phyloP scores from a whole-genome alignment of 495 filamentous ascomycete genomes.

The Aspergillus taichungensis region DNA sequence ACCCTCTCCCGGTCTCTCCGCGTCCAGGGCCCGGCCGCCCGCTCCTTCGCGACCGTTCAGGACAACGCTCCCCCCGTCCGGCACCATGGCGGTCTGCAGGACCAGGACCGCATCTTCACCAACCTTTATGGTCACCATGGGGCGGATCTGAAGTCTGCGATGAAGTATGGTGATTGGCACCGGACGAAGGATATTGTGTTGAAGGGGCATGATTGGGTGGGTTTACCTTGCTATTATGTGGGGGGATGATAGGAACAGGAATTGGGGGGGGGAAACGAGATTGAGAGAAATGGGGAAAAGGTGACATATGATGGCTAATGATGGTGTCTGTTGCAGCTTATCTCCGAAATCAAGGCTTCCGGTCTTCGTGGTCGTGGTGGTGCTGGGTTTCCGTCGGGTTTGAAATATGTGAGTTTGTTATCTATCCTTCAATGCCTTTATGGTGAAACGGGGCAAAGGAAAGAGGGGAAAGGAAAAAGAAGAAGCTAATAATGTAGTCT shows the following conservation, averaged over 20 bases:
- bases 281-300: too few relatives aligned
- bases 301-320: slow-evolving; percentile 6
- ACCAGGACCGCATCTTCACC: slow-evolving; percentile 97
- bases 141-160: slow-evolving; percentile 82
- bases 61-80: slow-evolving; percentile 65
- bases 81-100: slow-evolving; percentile 73
- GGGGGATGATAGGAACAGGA: too few relatives aligned
- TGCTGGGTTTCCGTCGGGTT: slow-evolving; percentile 92
- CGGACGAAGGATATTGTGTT: slow-evolving; percentile 97
- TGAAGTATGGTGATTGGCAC: slow-evolving; percentile 98
- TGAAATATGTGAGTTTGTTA: slow-evolving; percentile 85
- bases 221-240: slow-evolving; percentile 5
- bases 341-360: slow-evolving; percentile 90
- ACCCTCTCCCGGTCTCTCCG: slow-evolving; percentile 50
- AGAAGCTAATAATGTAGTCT: slow-evolving; percentile 45
- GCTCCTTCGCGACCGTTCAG: slow-evolving; percentile 80
- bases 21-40: slow-evolving; percentile 42
- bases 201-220: slow-evolving; percentile 95
- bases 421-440: background rate
- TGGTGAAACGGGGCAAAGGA: background rate
- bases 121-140: slow-evolving; percentile 94
- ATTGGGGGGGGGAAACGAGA: too few relatives aligned
- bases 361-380: slow-evolving; percentile 93
- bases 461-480: too few relatives aligned
- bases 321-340: slow-evolving; percentile 50